These are phyloP conservation scores for Trypanosoma grayi DNA, from an alignment of 208 protist genomes.

Conservation along the genomic window DNA sequence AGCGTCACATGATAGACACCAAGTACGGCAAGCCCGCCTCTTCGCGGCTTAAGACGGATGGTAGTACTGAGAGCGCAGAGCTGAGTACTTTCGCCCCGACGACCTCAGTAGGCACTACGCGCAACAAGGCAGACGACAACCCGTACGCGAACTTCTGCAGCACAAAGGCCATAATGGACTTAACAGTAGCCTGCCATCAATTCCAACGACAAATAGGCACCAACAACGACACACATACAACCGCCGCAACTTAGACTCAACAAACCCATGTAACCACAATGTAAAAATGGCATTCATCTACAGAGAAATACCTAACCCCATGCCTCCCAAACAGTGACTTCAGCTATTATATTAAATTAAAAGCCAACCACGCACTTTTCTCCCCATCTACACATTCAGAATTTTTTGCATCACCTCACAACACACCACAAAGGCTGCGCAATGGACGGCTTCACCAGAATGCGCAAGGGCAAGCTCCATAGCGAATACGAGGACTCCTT, in stretches of 20 bases:
- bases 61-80: background rate
- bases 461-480: background rate
- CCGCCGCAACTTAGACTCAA: too few species aligned
- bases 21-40: background rate
- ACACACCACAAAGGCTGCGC: background rate
- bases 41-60: background rate
- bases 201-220: conserved; percentile 52
- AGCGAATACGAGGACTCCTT: conserved; percentile 40
- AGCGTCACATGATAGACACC: conserved; percentile 13
- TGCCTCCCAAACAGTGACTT: too few species aligned
- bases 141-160: conserved; percentile 31
- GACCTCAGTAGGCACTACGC: background rate
- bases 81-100: background rate
- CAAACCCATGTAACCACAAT: too few species aligned
- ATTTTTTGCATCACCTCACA: background rate
- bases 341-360: too few species aligned
- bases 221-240: background rate
- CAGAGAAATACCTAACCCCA: too few species aligned
- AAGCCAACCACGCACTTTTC: background rate
- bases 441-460: background rate
- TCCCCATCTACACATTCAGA: background rate
- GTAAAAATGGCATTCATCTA: too few species aligned
- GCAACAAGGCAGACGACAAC: conserved; percentile 16
- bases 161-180: conserved; percentile 37
- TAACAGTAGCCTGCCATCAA: conserved; percentile 36